phyloP scores from a whole-genome alignment of 2,329 filamentous ascomycete species.

The Aureobasidium leucospermi region DNA sequence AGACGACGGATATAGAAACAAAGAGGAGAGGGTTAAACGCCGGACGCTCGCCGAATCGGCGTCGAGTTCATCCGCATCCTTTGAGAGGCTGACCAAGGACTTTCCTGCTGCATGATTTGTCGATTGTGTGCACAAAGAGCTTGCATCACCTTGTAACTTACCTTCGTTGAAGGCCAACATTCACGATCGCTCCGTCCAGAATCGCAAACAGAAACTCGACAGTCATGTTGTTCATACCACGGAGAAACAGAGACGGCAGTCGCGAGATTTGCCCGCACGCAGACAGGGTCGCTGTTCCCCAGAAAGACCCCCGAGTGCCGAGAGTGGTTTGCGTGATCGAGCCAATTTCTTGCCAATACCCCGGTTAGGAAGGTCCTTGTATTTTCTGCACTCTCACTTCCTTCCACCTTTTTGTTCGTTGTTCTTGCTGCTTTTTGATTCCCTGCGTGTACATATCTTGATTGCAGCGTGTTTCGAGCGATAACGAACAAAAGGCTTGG shows the following conservation, averaged over 20 bases:
- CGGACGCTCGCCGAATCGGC: neutral
- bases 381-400: neutral
- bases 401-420: neutral
- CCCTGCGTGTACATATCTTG: neutral
- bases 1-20: neutral
- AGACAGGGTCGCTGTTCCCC: neutral
- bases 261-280: too few relatives aligned
- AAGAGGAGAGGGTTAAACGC: neutral
- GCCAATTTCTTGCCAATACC: constrained; percentile 3
- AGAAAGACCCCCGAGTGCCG: neutral
- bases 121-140: too few relatives aligned
- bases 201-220: too few relatives aligned
- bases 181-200: too few relatives aligned
- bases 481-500: neutral
- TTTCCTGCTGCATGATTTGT: too few relatives aligned
- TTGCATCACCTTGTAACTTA: too few relatives aligned
- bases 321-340: constrained; percentile 4
- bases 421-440: neutral
- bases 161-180: too few relatives aligned
- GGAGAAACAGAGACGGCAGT: too few relatives aligned
- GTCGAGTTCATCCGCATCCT: neutral
- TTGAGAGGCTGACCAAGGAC: too few relatives aligned
- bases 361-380: neutral
- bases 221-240: too few relatives aligned
- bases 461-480: too few relatives aligned